A percentile compares a stretch with the other conserved stretches of the same genome.
These are phyloP conservation scores for Carallia brachiata DNA, from an alignment of 345 rosid genomes.

Conservation along the genomic window DNA sequence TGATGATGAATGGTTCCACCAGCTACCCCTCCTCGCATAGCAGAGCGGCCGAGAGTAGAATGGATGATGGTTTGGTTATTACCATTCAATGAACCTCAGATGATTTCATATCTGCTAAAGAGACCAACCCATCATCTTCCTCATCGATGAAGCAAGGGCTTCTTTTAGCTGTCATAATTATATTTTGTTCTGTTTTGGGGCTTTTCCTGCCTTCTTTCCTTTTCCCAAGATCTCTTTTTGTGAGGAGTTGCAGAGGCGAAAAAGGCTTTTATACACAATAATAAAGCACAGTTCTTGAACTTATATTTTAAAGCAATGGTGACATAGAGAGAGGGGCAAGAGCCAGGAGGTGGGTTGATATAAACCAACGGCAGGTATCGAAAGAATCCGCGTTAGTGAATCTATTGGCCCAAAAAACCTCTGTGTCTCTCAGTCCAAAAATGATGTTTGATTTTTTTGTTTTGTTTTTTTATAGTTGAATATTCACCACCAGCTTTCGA, in stretches of 20 bases:
- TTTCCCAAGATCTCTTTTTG: too few relatives aligned
- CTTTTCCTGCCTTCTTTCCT: too few relatives aligned
- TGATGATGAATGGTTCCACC: constrained; percentile 34
- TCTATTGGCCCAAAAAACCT: constrained; percentile 42
- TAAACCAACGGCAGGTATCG: constrained; percentile 34
- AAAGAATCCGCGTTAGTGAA: constrained; percentile 38
- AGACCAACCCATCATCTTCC: constrained; percentile 55
- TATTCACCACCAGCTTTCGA: neutral
- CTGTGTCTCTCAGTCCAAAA: constrained; percentile 14
- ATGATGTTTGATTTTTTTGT: neutral
- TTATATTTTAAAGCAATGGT: too few relatives aligned
- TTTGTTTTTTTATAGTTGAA: too few relatives aligned
- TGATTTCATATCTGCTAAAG: constrained; percentile 56
- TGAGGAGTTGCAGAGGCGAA: too few relatives aligned
- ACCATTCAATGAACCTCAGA: constrained; percentile 50
- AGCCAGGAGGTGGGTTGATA: too few relatives aligned
- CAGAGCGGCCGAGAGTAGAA: constrained; percentile 39
- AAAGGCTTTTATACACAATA: too few relatives aligned
- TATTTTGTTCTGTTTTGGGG: too few relatives aligned
- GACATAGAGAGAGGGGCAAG: too few relatives aligned
- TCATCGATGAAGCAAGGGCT: constrained; percentile 51
- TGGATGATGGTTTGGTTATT: neutral
- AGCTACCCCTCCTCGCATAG: constrained; percentile 37
- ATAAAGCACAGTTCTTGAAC: too few relatives aligned
- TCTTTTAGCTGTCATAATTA: constrained; percentile 10